Conservation (phyloP, 225 moss, liverwort and hornwort species). For the Bryoerythrophyllum caledonicum region DNA sequence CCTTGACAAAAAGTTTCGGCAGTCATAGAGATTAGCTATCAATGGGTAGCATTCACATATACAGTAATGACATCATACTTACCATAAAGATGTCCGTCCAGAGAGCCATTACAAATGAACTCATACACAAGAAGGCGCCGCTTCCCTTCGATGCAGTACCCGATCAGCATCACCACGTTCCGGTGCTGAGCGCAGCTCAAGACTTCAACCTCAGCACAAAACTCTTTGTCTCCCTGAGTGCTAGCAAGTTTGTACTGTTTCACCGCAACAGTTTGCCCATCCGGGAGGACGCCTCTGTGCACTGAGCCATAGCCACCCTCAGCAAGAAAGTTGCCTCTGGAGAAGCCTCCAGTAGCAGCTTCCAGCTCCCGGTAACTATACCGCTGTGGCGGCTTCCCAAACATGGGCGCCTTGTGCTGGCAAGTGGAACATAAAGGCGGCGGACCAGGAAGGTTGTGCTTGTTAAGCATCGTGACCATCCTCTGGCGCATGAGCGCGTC, state of each 20-base stretch:
- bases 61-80: slow-evolving; percentile 16
- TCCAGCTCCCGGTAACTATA: slow-evolving; percentile 68
- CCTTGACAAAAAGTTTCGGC: slow-evolving; percentile 12
- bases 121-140: slow-evolving; percentile 73
- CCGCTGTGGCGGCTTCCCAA: slow-evolving; percentile 76
- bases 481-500: slow-evolving; percentile 51
- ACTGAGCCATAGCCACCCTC: slow-evolving; percentile 79
- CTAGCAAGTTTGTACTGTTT: slow-evolving; percentile 75
- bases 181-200: slow-evolving; percentile 78
- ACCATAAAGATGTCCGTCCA: slow-evolving; percentile 75
- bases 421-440: slow-evolving; percentile 67
- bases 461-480: slow-evolving; percentile 47
- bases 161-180: slow-evolving; percentile 73
- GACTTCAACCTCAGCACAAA: slow-evolving; percentile 80
- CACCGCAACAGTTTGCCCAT: slow-evolving; percentile 69
- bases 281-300: slow-evolving; percentile 59
- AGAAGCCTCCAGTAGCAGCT: slow-evolving; percentile 64
- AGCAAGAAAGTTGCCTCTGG: slow-evolving; percentile 63
- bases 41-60: not conserved
- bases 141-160: slow-evolving; percentile 75
- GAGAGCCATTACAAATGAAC: slow-evolving; percentile 79
- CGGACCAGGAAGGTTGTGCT: slow-evolving; percentile 58
- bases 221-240: slow-evolving; percentile 74
- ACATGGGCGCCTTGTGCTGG: slow-evolving; percentile 64
- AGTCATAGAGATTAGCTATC: not conserved